A percentile compares a stretch with the other conserved stretches of the same genome.
Conservation (phyloP, 2,329 filamentous ascomycete genomes). For the Phaeophleospora eucalypticola region DNA sequence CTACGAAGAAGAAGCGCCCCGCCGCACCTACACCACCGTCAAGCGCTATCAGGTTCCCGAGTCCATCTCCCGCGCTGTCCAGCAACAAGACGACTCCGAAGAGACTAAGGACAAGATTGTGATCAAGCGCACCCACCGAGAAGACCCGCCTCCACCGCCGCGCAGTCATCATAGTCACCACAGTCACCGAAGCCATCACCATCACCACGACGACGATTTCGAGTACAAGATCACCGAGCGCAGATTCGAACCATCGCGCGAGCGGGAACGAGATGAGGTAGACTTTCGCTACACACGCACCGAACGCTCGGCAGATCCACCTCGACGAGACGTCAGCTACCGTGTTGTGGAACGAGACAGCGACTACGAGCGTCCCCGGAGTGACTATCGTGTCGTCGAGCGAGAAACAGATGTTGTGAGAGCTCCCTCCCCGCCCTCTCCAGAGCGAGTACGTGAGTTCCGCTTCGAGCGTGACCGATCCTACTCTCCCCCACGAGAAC, state of each 20-base stretch:
- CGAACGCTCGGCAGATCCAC: conserved; percentile 27
- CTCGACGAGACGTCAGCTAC: conserved; percentile 31
- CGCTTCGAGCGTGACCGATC: conserved; percentile 51
- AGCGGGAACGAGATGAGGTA: conserved; percentile 18
- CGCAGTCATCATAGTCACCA: conserved; percentile 4
- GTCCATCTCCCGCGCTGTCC: conserved; percentile 33
- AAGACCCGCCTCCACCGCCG: conserved; percentile 14
- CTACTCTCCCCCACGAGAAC: conserved; percentile 41
- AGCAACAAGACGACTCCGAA: conserved; percentile 34
- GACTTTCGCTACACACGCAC: conserved; percentile 35
- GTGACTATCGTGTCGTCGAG: conserved; percentile 39
- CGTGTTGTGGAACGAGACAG: conserved; percentile 31
- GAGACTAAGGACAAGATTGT: conserved; percentile 45
- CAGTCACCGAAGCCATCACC: conserved; percentile 3
- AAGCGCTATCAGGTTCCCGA: conserved; percentile 58
- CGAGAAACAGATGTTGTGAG: conserved; percentile 31
- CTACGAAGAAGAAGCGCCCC: conserved; percentile 39
- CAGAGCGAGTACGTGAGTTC: conserved; percentile 46
- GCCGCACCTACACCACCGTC: conserved; percentile 51
- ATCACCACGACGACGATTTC: conserved; percentile 21
- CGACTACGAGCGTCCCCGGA: conserved; percentile 21
- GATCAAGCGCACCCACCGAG: conserved; percentile 33
- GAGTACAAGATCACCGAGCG: conserved; percentile 25
- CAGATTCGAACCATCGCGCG: conserved; percentile 7
- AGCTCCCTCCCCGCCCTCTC: conserved; percentile 36